Conservation (phyloP, 768 basidiomycete genomes). For the Pisolithus microcarpus region DNA sequence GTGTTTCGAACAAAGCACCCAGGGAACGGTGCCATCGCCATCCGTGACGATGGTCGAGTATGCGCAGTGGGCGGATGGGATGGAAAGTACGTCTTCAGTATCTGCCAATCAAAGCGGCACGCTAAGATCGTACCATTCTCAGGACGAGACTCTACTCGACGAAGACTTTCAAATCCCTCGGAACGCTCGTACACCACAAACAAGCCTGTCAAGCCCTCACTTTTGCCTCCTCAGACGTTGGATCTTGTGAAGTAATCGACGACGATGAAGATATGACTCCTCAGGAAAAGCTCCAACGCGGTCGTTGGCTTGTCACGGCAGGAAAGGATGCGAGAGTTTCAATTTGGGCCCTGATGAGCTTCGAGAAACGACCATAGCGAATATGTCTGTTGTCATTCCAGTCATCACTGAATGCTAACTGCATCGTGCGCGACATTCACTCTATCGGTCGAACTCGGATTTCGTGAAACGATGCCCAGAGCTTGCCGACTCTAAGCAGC, state of each 20-base stretch:
- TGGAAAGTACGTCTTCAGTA: slow-evolving; percentile 55
- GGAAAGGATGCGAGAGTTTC: background rate
- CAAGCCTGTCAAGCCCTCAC: slow-evolving; percentile 64
- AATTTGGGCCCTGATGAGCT: background rate
- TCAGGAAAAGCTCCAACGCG: slow-evolving; percentile 38
- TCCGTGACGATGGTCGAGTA: slow-evolving; percentile 68
- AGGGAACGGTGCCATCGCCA: slow-evolving; percentile 71
- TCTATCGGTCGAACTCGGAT: too few relatives aligned
- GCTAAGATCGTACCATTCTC: background rate
- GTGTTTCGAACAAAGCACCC: slow-evolving; percentile 62
- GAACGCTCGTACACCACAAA: slow-evolving; percentile 79
- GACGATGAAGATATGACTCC: slow-evolving; percentile 49
- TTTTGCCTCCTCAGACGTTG: slow-evolving; percentile 43
- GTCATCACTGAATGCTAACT: too few relatives aligned
- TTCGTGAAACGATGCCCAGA: too few relatives aligned
- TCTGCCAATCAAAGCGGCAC: background rate
- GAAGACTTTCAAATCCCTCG: slow-evolving; percentile 73
- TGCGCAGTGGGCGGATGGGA: slow-evolving; percentile 95
- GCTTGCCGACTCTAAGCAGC: too few relatives aligned
- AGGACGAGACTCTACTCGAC: slow-evolving; percentile 83
- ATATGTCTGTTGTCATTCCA: too few relatives aligned
- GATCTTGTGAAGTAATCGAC: slow-evolving; percentile 23
- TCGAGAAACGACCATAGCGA: background rate
- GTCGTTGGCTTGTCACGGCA: slow-evolving; percentile 3
- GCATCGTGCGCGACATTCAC: too few relatives aligned